Percentiles rank a stretch among this genome's conserved stretches.
Evolutionary conservation across 768 basidiomycete genomes (phyloP).

Genomic region (Rhizopogon vesiculosus): DNA sequence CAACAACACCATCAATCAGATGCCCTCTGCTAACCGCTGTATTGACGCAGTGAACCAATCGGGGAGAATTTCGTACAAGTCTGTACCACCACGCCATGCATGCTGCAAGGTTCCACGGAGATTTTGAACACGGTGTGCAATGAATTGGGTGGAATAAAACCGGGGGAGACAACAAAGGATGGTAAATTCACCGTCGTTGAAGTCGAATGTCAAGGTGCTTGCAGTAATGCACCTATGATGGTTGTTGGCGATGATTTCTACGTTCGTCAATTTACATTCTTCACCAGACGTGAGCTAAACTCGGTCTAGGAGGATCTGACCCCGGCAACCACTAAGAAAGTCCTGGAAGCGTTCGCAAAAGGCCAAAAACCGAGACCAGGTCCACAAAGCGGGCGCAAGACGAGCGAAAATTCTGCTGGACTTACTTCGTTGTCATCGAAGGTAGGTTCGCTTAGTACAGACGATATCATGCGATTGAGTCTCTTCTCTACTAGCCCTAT

Average conservation of each 20-base stretch:
- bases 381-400: conserved; percentile 81
- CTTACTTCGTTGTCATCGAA: conserved; percentile 75
- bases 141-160: conserved; percentile 79
- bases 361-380: conserved; percentile 91
- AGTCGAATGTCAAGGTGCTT: conserved; percentile 98
- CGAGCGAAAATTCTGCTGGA: conserved; percentile 92
- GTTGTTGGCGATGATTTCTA: conserved; percentile 96
- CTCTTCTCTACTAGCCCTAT: conserved; percentile 58
- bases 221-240: conserved; percentile 97
- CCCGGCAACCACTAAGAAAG: conserved; percentile 65
- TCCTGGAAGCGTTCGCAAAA: conserved; percentile 74
- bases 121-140: conserved; percentile 81
- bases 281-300: conserved; percentile 6
- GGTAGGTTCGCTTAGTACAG: conserved; percentile 34
- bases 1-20: neutral
- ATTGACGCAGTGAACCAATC: conserved; percentile 72
- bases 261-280: conserved; percentile 41
- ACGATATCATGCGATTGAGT: conserved; percentile 6
- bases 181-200: conserved; percentile 97
- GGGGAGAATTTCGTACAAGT: conserved; percentile 94
- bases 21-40: neutral
- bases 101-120: conserved; percentile 87
- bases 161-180: conserved; percentile 92
- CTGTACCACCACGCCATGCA: conserved; percentile 98
- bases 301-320: conserved; percentile 75